These are phyloP conservation scores for Starmerella asiatica DNA, from an alignment of 805 yeast genomes.

Conservation along the genomic window DNA sequence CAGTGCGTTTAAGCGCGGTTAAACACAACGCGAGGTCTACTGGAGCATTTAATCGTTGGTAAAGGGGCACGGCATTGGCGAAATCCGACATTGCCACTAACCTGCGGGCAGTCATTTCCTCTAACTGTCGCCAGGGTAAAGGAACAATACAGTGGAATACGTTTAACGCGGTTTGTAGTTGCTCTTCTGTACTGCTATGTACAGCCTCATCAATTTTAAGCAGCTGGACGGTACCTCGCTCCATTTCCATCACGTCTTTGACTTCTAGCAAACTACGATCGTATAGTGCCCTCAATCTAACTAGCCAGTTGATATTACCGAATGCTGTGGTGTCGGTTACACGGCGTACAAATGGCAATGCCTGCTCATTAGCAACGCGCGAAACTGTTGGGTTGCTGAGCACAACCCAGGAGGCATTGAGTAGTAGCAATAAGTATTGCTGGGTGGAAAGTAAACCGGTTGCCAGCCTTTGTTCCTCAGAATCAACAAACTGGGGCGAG, in stretches of 20 bases:
- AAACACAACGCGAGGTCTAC: slow-evolving; percentile 83
- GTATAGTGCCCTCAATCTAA: slow-evolving; percentile 78
- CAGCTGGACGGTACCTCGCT: slow-evolving; percentile 87
- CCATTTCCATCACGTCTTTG: slow-evolving; percentile 68
- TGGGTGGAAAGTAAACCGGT: slow-evolving; percentile 28
- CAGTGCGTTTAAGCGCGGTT: slow-evolving; percentile 68
- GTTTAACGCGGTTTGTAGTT: slow-evolving; percentile 30
- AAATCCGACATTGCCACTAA: slow-evolving; percentile 73
- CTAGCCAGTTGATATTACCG: slow-evolving; percentile 50
- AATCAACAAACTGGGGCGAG: slow-evolving; percentile 1
- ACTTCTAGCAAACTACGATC: slow-evolving; percentile 77
- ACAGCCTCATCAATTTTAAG: slow-evolving; percentile 62
- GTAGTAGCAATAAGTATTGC: slow-evolving; percentile 61
- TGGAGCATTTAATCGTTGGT: slow-evolving; percentile 59
- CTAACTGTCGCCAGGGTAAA: slow-evolving; percentile 76
- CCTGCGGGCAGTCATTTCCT: slow-evolving; percentile 68
- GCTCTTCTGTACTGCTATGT: slow-evolving; percentile 25
- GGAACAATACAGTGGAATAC: slow-evolving; percentile 64
- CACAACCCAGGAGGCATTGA: slow-evolving; percentile 50
- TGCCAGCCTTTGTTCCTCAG: background rate
- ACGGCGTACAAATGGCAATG: slow-evolving; percentile 62
- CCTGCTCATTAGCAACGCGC: slow-evolving; percentile 64
- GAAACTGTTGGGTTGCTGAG: slow-evolving; percentile 55
- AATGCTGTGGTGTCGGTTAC: slow-evolving; percentile 40
- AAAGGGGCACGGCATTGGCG: slow-evolving; percentile 78